Conservation (phyloP, 495 filamentous ascomycete genomes). For the Penicillium canariense region DNA sequence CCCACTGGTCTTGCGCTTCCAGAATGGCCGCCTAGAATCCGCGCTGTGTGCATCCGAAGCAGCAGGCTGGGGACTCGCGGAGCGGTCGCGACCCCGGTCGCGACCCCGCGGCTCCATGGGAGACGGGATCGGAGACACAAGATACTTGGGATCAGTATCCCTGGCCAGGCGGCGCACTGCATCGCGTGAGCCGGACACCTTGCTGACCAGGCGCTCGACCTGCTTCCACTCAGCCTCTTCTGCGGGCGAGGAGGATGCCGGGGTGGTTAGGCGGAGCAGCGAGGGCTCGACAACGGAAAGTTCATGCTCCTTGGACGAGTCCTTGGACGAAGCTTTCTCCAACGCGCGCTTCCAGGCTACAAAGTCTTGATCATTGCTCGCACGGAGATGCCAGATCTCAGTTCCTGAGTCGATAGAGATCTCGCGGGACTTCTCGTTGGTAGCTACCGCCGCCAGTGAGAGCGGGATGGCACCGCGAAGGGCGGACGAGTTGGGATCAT, state of each 20-base stretch:
- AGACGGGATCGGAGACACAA: conserved; percentile 24
- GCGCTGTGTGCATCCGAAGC: conserved; percentile 35
- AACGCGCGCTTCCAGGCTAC: conserved; percentile 80
- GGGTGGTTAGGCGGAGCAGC: conserved; percentile 30
- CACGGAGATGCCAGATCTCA: conserved; percentile 95
- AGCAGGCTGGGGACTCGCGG: conserved; percentile 37
- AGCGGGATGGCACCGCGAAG: conserved; percentile 90
- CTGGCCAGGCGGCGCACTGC: conserved; percentile 79
- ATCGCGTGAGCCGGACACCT: conserved; percentile 84
- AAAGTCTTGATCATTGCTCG: conserved; percentile 79
- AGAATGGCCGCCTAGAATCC: conserved; percentile 61
- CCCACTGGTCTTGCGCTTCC: conserved; percentile 80
- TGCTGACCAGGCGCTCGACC: conserved; percentile 76
- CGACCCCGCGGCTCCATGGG: conserved; percentile 25
- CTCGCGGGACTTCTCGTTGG: conserved; percentile 80
- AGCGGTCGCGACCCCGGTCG: conserved; percentile 38
- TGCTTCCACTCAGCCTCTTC: conserved; percentile 84
- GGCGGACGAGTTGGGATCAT: conserved; percentile 85
- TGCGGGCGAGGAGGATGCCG: conserved; percentile 31
- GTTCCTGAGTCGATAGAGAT: conserved; percentile 96
- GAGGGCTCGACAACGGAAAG: conserved; percentile 20
- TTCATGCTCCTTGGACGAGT: conserved; percentile 22
- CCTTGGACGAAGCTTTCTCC: conserved; percentile 64
- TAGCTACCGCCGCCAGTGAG: conserved; percentile 83
- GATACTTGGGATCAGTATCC: conserved; percentile 70